phyloP scores from a whole-genome alignment of 1,139 yeast genomes.

The Pichia sp. region DNA sequence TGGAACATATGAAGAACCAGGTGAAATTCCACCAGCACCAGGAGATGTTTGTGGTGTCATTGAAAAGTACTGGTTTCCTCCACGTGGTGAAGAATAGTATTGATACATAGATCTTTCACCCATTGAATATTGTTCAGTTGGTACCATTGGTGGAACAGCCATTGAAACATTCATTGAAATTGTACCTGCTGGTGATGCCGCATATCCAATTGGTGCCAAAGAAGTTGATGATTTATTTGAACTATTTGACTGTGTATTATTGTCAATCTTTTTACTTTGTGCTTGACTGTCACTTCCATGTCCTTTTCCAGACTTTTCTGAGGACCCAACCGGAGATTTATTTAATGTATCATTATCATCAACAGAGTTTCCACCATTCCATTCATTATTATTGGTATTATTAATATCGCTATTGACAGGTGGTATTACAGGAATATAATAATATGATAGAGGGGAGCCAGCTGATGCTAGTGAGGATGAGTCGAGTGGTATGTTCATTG shows the following conservation, averaged over 20 bases:
- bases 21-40: no score
- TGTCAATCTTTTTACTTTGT: neutral
- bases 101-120: constrained; percentile 7
- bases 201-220: no score
- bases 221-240: no score
- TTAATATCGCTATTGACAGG: neutral
- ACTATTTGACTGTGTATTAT: neutral
- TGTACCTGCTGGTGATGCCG: neutral
- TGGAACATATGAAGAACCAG: no score
- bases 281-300: no score
- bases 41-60: neutral
- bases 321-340: no score
- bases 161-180: neutral
- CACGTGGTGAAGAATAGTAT: constrained; percentile 12
- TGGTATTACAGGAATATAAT: constrained; percentile 12
- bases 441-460: constrained; percentile 11
- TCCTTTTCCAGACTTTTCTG: no score
- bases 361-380: no score
- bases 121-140: neutral
- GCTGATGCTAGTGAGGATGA: neutral
- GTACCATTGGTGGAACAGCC: constrained; percentile 3
- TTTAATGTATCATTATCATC: neutral
- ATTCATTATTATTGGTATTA: no score
- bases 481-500: neutral
- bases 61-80: constrained; percentile 1